Base-by-base conservation (phyloP, 1,139 yeast species). In the Suhomyces terraborum region DNA sequence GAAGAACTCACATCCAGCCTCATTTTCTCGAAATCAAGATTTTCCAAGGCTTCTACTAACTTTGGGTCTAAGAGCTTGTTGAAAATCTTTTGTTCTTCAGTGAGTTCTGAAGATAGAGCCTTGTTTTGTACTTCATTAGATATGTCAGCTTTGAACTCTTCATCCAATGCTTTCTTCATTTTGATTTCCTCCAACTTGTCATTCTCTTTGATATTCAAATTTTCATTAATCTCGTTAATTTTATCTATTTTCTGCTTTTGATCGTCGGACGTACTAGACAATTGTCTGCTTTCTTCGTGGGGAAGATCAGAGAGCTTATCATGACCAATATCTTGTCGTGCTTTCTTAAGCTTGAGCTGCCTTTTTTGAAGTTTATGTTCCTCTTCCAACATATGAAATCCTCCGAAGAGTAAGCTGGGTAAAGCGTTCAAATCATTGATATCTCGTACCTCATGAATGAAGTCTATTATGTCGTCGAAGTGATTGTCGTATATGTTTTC, bases 401-500 rank as follows among this genome's bases (percentile, higher is more conserved):
- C 72, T 8, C 71, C 71, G 53, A 69, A 69, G 21, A 69, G 51
- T 17, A 67, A 53, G 2, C 70, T 67, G 1, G 75, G 75, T 31
- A 70, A 58, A 6, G 71, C 71, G 47, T 68, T 62, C 40, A 70
- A 52, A 45, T 68, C 74, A 48, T 68, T 67, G 32, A 70, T 66
- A 54, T 69, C 73, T 48, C 69, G 59, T 4, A 69, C 60, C 40
- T 67, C 68, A 42, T 65, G 68, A 27, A 70, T 68, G 46, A 67
- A 70, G 40, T 66, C 69, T 40, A 66, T 58, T 16, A 72, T 67
- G 41, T 68, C 74, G 42, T 69, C 73, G 52, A 87, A 88, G 34
- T 89, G 78, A 41, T 80, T 79, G 53, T 85, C 75, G 43, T 69
- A 71, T 14, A 67, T 62, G 44, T 54, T 64, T 47, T 69, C 91